Percentiles rank a stretch among this genome's conserved stretches.
These are phyloP conservation scores for Xylariaceae sp. DNA, from an alignment of 2,329 filamentous ascomycete species.

Conservation along the genomic window DNA sequence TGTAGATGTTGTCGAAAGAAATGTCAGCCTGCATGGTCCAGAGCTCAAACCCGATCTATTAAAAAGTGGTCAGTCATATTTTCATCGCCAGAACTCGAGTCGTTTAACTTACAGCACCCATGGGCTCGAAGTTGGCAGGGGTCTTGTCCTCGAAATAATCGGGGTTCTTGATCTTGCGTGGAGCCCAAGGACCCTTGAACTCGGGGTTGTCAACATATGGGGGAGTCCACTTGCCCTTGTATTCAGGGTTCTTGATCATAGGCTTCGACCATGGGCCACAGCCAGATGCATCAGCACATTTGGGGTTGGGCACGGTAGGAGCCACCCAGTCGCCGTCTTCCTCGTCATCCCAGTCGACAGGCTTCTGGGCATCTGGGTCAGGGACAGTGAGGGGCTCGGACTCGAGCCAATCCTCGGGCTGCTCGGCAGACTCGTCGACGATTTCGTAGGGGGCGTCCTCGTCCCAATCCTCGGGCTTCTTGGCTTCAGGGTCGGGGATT, in stretches of 20 bases:
- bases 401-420: slow-evolving; percentile 95
- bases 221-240: slow-evolving; percentile 98
- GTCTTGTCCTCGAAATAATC: slow-evolving; percentile 96
- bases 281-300: slow-evolving; percentile 88
- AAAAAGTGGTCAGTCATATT: slow-evolving; percentile 6
- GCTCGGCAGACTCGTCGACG: slow-evolving; percentile 84
- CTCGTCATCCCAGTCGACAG: slow-evolving; percentile 99
- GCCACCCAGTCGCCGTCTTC: slow-evolving; percentile 97
- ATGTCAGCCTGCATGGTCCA: slow-evolving; percentile 99
- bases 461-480: slow-evolving; percentile 97
- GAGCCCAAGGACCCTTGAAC: slow-evolving; percentile 95
- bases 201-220: slow-evolving; percentile 93
- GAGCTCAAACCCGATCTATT: slow-evolving; percentile 93
- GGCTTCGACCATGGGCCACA: slow-evolving; percentile 92
- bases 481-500: slow-evolving; percentile 88
- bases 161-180: slow-evolving; percentile 95
- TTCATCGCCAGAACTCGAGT: background rate
- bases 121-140: slow-evolving; percentile 94
- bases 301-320: slow-evolving; percentile 89
- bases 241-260: slow-evolving; percentile 88
- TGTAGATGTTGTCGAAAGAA: slow-evolving; percentile 99
- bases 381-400: slow-evolving; percentile 77
- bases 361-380: slow-evolving; percentile 94
- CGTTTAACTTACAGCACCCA: slow-evolving; percentile 77
- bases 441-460: slow-evolving; percentile 97